These are phyloP conservation scores for Guadua angustifolia DNA, from an alignment of 176 grass and related monocot species.

Conservation along the genomic window DNA sequence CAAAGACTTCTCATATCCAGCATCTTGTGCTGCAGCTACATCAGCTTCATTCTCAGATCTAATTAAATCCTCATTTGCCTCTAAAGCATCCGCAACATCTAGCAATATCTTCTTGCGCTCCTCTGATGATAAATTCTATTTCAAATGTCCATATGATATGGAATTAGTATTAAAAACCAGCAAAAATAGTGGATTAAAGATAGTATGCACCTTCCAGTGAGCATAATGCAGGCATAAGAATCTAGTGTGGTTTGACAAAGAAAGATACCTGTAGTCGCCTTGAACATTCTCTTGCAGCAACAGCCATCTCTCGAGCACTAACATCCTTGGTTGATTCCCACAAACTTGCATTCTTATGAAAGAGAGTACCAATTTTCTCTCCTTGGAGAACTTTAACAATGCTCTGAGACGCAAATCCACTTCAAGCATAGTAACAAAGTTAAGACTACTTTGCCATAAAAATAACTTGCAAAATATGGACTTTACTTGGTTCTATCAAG, in stretches of 20 bases:
- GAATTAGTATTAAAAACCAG: background rate
- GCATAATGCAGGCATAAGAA: background rate
- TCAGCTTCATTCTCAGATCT: constrained; percentile 87
- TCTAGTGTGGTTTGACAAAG: background rate
- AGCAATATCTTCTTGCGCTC: constrained; percentile 83
- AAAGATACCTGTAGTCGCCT: constrained; percentile 70
- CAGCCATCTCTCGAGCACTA: constrained; percentile 77
- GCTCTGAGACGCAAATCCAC: constrained; percentile 80
- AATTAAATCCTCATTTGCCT: constrained; percentile 70
- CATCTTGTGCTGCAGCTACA: constrained; percentile 67
- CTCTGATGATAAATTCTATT: constrained; percentile 82
- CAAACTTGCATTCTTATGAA: constrained; percentile 69
- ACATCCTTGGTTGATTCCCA: constrained; percentile 64
- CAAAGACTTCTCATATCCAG: constrained; percentile 79
- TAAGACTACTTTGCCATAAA: constrained; percentile 19
- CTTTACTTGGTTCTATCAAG: background rate
- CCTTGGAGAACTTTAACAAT: constrained; percentile 88
- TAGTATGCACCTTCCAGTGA: background rate
- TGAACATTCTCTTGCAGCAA: constrained; percentile 81
- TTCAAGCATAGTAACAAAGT: constrained; percentile 48
- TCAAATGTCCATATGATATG: background rate
- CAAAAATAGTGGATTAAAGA: background rate
- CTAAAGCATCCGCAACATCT: constrained; percentile 85
- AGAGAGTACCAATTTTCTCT: constrained; percentile 90
- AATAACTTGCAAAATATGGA: constrained; percentile 1